Percentiles rank a stretch among this genome's conserved stretches.
Evolutionary conservation across 2,329 filamentous ascomycete species (phyloP).

Genomic region (Neonectria faginata): DNA sequence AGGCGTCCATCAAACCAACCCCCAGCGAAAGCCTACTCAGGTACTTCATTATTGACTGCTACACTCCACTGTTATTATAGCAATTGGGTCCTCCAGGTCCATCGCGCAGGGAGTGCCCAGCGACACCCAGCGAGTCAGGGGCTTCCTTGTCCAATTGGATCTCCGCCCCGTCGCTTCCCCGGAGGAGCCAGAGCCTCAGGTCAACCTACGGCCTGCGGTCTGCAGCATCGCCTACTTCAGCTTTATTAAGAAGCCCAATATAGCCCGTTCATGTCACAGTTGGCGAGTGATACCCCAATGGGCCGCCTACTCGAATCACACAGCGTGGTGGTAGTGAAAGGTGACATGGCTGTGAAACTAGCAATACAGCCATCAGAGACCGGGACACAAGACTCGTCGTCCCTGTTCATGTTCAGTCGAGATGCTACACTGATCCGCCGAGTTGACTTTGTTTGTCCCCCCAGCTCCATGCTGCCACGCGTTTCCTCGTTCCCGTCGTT

Average conservation of each 20-base stretch:
- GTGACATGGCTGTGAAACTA: background rate
- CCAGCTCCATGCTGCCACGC: slow-evolving; percentile 17
- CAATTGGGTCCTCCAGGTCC: slow-evolving; percentile 6
- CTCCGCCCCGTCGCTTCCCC: slow-evolving; percentile 28
- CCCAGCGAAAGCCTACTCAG: slow-evolving; percentile 2
- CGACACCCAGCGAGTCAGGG: slow-evolving; percentile 18
- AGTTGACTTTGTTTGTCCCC: slow-evolving; percentile 4
- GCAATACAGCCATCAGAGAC: background rate
- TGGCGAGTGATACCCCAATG: background rate
- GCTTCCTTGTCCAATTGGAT: slow-evolving; percentile 10
- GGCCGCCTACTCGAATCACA: slow-evolving; percentile 10
- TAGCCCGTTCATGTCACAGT: slow-evolving; percentile 24
- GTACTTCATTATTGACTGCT: too few relatives aligned
- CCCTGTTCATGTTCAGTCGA: background rate
- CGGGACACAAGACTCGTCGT: background rate
- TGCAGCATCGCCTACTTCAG: slow-evolving; percentile 20
- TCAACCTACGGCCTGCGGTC: slow-evolving; percentile 44
- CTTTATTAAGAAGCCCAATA: slow-evolving; percentile 20
- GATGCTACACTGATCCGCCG: slow-evolving; percentile 11
- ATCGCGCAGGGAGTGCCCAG: slow-evolving; percentile 23
- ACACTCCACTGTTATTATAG: too few relatives aligned
- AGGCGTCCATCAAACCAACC: slow-evolving; percentile 11
- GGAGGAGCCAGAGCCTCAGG: slow-evolving; percentile 40
- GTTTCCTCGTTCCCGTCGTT: slow-evolving; percentile 30
- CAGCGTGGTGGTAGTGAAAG: slow-evolving; percentile 13